Conservation (phyloP, 768 basidiomycete species). For the Hericium erinaceus region DNA sequence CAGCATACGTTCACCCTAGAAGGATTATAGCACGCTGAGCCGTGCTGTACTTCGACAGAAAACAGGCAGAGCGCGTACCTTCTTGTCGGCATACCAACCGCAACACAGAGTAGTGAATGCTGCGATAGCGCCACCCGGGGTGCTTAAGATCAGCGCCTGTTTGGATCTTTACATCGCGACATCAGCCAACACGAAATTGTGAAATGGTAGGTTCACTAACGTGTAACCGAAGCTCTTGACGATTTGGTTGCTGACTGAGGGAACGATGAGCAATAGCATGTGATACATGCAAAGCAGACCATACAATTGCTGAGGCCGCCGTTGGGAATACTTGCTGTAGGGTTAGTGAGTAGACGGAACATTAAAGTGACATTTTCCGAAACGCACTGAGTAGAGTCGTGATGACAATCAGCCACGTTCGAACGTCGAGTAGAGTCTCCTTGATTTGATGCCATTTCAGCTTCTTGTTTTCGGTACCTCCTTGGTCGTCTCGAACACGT, state of each 20-base stretch:
- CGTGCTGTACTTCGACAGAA: neutral
- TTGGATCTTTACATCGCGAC: constrained; percentile 31
- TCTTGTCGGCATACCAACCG: constrained; percentile 60
- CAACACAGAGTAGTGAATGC: constrained; percentile 40
- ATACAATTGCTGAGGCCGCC: constrained; percentile 55
- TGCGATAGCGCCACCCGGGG: constrained; percentile 44
- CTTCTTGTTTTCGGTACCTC: constrained; percentile 51
- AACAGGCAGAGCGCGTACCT: constrained; percentile 24
- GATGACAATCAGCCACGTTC: constrained; percentile 56
- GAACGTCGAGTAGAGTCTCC: constrained; percentile 46
- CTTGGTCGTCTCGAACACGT: constrained; percentile 57
- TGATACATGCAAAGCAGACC: constrained; percentile 12
- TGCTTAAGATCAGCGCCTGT: constrained; percentile 50
- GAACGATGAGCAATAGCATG: neutral
- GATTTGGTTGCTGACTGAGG: constrained; percentile 49
- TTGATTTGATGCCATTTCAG: constrained; percentile 49
- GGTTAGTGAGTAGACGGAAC: constrained; percentile 3
- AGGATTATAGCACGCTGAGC: neutral
- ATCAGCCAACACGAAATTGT: no score
- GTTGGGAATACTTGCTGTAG: constrained; percentile 54
- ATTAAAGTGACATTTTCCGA: neutral
- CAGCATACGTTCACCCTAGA: constrained; percentile 47
- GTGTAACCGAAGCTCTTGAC: constrained; percentile 59
- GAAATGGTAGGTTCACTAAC: constrained; percentile 23
- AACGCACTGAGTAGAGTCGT: constrained; percentile 48